Evolutionary conservation across 1,284 basidiomycete species (phyloP).

Genomic region (Testicularia cyperi): DNA sequence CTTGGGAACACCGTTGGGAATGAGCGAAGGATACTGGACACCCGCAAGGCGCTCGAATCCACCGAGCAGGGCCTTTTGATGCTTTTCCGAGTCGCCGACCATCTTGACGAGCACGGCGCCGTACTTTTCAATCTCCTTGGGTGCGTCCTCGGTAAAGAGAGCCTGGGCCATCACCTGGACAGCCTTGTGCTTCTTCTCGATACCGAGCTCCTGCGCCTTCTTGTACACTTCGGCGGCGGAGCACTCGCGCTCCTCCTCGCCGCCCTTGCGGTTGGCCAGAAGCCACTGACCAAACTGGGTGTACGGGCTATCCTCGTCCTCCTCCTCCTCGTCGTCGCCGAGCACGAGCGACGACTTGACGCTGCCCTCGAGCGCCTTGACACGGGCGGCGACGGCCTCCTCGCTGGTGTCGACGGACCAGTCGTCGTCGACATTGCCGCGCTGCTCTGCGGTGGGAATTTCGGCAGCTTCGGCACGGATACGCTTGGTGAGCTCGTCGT

Average conservation of each 20-base stretch:
- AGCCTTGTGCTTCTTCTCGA: conserved; percentile 94
- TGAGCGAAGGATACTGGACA: conserved; percentile 48
- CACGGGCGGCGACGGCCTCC: conserved; percentile 84
- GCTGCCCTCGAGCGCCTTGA: conserved; percentile 73
- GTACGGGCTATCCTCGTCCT: conserved; percentile 68
- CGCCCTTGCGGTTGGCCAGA: conserved; percentile 71
- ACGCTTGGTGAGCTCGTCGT: conserved; percentile 64
- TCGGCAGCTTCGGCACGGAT: conserved; percentile 63
- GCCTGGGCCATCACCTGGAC: conserved; percentile 81
- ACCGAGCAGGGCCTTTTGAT: conserved; percentile 86
- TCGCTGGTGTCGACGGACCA: conserved; percentile 89
- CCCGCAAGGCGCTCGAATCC: conserved; percentile 58
- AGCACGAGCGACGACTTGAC: conserved; percentile 66
- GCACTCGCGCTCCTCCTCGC: conserved; percentile 45
- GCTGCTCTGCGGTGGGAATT: conserved; percentile 63
- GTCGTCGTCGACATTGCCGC: conserved; percentile 66
- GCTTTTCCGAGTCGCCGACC: conserved; percentile 72
- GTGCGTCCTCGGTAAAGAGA: conserved; percentile 79
- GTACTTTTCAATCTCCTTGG: conserved; percentile 74
- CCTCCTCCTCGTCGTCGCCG: conserved; percentile 71
- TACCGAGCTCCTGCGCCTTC: conserved; percentile 86
- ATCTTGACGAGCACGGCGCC: conserved; percentile 75
- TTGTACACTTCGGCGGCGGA: conserved; percentile 71
- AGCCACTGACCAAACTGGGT: conserved; percentile 81
- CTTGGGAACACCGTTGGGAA: conserved; percentile 71